Evolutionary conservation across 75 land plant genomes (phyloP), one percentile per base, ranked within the genome.

Genomic region (Adiantum capillusveneris): DNA sequence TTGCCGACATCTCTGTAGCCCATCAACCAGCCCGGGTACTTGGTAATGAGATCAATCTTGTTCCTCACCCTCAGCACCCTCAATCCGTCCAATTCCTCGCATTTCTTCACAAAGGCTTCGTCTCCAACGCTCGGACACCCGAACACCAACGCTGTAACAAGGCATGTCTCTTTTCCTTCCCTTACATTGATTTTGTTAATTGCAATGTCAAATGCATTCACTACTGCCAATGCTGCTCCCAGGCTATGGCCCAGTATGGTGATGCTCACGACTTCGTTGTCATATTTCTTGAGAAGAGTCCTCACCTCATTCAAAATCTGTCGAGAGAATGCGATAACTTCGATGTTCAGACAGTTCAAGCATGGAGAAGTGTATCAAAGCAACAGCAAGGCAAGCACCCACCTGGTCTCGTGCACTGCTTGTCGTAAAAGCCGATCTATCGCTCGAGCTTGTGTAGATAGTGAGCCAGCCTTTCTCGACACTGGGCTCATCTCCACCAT

Each of bases 101-200:
- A 44, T 5, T 41, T 57, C 30, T 70, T 60, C 0, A 68, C 64
- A 63, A 88, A 88, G 1, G 36, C 75, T n/a, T 53, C 64, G 68
- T 88, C 77, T 0, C 93, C 93, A 2, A 88, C 72, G 11, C 71
- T 53, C 0, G 93, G 93, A 45, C 74, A 57, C 0, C 88, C 93
- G 37, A 82, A 77, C 1, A 82, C 80, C 59, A 88, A 31, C 9
- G 80, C 78, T 1, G 78, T 26, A 14, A 88, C 81, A 0, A 80
- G 83, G 36, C 68, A 26, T 9, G 37, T 20, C 1, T 19, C 25
- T 19, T 65, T 45, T 26, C 64, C 66, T 1, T 25, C 24, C 22
- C 48, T 11, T 16, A 26, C 50, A 50, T 65, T 75, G 37, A 68
- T 26, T 16, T 44, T 66, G 50, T 72, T 81, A 26, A 76, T 65